Conservation (phyloP, 2,329 filamentous ascomycete genomes). For the Cytospora piceae region DNA sequence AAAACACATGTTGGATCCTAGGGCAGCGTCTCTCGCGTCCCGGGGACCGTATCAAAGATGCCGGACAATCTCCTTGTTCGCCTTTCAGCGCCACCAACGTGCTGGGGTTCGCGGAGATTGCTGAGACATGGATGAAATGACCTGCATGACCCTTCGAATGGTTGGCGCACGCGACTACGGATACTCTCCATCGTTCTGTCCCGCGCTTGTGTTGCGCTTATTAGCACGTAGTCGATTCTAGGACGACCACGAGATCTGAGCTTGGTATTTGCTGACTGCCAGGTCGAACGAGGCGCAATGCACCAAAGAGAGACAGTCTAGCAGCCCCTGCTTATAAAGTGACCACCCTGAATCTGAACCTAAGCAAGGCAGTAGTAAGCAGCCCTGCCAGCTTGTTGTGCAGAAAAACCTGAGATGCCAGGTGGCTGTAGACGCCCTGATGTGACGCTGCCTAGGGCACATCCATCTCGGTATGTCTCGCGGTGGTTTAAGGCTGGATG, state of each 20-base stretch:
- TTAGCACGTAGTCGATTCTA: constrained; percentile 11
- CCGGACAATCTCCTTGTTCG: constrained; percentile 8
- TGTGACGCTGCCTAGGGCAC: constrained; percentile 16
- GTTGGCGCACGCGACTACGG: constrained; percentile 21
- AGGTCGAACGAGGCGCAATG: constrained; percentile 17
- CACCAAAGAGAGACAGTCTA: constrained; percentile 13
- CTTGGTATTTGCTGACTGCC: constrained; percentile 13
- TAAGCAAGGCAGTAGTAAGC: constrained; percentile 5
- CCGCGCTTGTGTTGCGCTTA: constrained; percentile 19
- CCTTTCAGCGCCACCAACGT: constrained; percentile 11
- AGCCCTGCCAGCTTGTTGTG: constrained; percentile 16
- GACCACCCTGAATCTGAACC: not conserved
- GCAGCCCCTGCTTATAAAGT: constrained; percentile 24
- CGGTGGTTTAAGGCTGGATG: constrained; percentile 20
- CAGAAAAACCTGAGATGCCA: constrained; percentile 13
- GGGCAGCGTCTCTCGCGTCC: not conserved
- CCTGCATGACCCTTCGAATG: constrained; percentile 19
- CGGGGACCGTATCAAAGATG: not conserved
- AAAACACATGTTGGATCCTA: not conserved
- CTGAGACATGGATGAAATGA: constrained; percentile 11
- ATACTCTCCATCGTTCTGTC: constrained; percentile 9
- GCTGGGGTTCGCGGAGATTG: constrained; percentile 1
- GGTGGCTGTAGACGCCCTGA: constrained; percentile 19
- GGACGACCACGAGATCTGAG: constrained; percentile 4
- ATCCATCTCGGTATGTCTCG: not conserved